These are phyloP conservation scores for Populus euphratica DNA, from an alignment of 345 rosid genomes.

Conservation along the genomic window DNA sequence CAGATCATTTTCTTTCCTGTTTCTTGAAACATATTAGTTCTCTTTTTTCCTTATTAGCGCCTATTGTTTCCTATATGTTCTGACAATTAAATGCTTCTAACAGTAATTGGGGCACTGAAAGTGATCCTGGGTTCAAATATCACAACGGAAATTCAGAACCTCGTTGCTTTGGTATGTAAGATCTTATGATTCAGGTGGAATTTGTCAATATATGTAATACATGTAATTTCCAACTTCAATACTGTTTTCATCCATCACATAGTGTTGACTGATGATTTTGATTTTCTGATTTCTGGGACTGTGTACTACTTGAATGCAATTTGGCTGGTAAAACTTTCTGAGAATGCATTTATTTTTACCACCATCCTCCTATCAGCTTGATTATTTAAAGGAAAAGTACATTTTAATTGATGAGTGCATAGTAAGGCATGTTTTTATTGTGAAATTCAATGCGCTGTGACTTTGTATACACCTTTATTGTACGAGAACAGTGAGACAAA, in stretches of 20 bases:
- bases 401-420: background rate
- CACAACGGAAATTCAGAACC: conserved; percentile 95
- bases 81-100: conserved; percentile 21
- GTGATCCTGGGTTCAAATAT: conserved; percentile 80
- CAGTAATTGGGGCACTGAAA: conserved; percentile 98
- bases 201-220: background rate
- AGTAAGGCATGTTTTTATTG: background rate
- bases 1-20: too few species aligned
- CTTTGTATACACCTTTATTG: background rate
- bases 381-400: background rate
- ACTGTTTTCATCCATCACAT: background rate
- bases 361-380: background rate
- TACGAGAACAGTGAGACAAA: background rate
- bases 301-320: background rate
- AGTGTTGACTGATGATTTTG: background rate
- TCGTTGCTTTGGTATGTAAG: conserved; percentile 72
- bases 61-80: background rate
- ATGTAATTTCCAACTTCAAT: background rate
- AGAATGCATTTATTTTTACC: background rate
- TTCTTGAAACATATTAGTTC: too few species aligned
- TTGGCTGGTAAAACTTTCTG: background rate
- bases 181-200: conserved; percentile 1
- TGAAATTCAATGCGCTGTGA: background rate
- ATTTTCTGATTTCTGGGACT: background rate
- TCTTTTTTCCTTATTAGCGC: background rate